Evolutionary conservation across 768 basidiomycete genomes (phyloP).

Genomic region (Sistotremastrum suecicum): DNA sequence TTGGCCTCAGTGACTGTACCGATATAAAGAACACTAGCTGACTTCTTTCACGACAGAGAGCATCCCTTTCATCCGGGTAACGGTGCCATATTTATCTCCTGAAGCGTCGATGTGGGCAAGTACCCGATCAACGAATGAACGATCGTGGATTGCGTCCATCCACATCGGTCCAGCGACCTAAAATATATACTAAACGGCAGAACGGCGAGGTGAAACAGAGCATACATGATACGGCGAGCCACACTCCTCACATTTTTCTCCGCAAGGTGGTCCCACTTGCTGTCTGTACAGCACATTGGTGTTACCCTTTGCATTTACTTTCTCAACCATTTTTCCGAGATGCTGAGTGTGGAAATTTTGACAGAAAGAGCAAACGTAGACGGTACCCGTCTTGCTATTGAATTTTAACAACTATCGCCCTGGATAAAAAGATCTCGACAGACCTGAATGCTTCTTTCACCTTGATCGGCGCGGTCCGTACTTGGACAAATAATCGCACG

Average conservation of each 20-base stretch:
- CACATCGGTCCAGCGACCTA: slow-evolving; percentile 96
- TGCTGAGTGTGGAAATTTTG: slow-evolving; percentile 75
- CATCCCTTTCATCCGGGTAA: slow-evolving; percentile 88
- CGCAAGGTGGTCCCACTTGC: slow-evolving; percentile 49
- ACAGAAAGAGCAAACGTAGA: slow-evolving; percentile 76
- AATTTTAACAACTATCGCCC: no score
- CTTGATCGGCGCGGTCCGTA: slow-evolving; percentile 59
- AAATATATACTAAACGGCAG: background rate
- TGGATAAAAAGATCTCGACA: slow-evolving; percentile 13
- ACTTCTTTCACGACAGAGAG: slow-evolving; percentile 81
- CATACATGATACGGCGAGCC: slow-evolving; percentile 60
- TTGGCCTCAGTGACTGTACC: background rate
- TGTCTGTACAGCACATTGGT: slow-evolving; percentile 60
- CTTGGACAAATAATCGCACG: slow-evolving; percentile 76
- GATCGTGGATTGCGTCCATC: slow-evolving; percentile 77
- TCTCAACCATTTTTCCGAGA: slow-evolving; percentile 61
- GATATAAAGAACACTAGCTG: slow-evolving; percentile 9
- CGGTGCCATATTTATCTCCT: slow-evolving; percentile 59
- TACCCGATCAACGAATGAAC: slow-evolving; percentile 58
- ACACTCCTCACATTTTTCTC: slow-evolving; percentile 71
- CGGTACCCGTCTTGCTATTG: slow-evolving; percentile 68
- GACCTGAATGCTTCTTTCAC: slow-evolving; percentile 77
- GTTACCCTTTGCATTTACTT: slow-evolving; percentile 37
- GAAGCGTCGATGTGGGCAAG: slow-evolving; percentile 56
- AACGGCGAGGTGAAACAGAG: slow-evolving; percentile 1